These are phyloP conservation scores for Cerrena zonata DNA, from an alignment of 1,284 basidiomycete genomes.

Conservation along the genomic window DNA sequence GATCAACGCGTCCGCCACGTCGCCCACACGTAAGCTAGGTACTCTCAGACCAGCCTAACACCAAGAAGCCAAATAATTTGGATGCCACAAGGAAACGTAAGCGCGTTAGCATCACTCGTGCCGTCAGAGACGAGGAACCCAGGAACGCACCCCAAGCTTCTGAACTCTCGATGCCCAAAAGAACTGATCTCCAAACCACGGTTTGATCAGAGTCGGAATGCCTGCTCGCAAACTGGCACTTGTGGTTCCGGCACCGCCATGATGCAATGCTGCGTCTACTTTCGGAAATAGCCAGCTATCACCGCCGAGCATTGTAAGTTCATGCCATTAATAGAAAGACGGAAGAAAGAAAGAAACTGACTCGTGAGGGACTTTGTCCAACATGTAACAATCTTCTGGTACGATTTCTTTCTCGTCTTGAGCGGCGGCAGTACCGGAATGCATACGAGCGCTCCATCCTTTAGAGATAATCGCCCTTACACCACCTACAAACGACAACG, in stretches of 20 bases:
- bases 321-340: background rate
- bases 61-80: no score
- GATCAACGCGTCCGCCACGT: conserved; percentile 47
- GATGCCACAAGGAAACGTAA: no score
- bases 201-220: conserved; percentile 71
- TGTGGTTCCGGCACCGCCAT: conserved; percentile 72
- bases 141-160: conserved; percentile 44
- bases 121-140: no score
- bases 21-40: conserved; percentile 41
- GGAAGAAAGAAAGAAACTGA: conserved; percentile 16
- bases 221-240: conserved; percentile 65
- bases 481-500: conserved; percentile 33
- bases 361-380: conserved; percentile 71
- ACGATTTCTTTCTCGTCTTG: conserved; percentile 17
- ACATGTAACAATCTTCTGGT: conserved; percentile 38
- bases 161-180: conserved; percentile 70
- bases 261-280: conserved; percentile 62
- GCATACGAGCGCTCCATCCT: conserved; percentile 67
- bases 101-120: no score
- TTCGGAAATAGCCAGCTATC: conserved; percentile 68
- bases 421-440: conserved; percentile 31
- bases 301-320: background rate
- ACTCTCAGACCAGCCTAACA: conserved; percentile 48
- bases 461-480: conserved; percentile 73
- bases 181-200: conserved; percentile 67